Percentiles rank a stretch among this genome's conserved stretches.
Evolutionary conservation across 164 flowering plant genomes (phyloP).

Genomic region (Hamamelis virginiana): DNA sequence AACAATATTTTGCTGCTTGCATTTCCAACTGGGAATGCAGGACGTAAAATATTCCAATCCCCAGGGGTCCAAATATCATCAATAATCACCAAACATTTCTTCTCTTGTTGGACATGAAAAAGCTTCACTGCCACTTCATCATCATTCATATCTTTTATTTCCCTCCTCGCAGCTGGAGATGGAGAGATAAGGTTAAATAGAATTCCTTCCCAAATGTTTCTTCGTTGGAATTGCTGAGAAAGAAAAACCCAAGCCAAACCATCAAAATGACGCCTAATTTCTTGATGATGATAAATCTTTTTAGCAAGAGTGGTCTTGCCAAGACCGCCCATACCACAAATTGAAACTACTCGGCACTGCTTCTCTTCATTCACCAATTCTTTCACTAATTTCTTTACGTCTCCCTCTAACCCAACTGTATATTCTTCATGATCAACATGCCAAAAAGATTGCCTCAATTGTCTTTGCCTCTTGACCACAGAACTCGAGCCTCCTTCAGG

Average conservation of each 20-base stretch:
- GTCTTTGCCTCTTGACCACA: neutral
- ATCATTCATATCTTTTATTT: neutral
- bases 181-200: neutral
- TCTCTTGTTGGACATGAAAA: neutral
- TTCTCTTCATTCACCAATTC: neutral
- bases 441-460: conserved; percentile 7
- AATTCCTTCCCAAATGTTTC: conserved; percentile 20
- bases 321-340: conserved; percentile 34
- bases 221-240: conserved; percentile 14
- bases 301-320: conserved; percentile 42
- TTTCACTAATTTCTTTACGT: conserved; percentile 7
- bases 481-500: neutral
- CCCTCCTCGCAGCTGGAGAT: neutral
- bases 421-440: conserved; percentile 23
- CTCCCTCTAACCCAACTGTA: conserved; percentile 21
- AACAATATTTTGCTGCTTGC: conserved; percentile 36
- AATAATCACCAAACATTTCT: conserved; percentile 28
- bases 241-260: conserved; percentile 28
- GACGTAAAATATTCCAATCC: conserved; percentile 24
- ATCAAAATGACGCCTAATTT: conserved; percentile 21
- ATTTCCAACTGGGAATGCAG: conserved; percentile 26
- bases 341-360: conserved; percentile 13
- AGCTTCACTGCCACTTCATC: neutral
- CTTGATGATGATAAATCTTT: conserved; percentile 19
- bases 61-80: conserved; percentile 40